A percentile compares a stretch with the other conserved stretches of the same genome.
phyloP scores from a whole-genome alignment of 768 basidiomycete genomes.

The Saitozyma sp. region DNA sequence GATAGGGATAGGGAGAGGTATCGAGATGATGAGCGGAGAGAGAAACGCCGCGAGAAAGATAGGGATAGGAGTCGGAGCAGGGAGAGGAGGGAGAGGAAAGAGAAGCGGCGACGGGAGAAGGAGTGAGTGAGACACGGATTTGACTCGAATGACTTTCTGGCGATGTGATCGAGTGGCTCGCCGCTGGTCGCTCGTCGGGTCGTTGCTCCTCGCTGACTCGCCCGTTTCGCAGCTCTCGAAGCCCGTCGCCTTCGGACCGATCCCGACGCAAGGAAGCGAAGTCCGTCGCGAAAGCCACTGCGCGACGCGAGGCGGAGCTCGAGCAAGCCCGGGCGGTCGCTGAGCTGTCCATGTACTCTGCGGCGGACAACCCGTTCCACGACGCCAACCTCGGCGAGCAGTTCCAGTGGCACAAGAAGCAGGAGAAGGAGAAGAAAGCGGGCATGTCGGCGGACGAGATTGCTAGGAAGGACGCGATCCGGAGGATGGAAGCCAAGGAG shows the following conservation, averaged over 20 bases:
- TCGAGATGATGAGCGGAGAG: constrained; percentile 35
- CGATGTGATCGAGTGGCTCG: no score
- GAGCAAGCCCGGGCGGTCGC: constrained; percentile 84
- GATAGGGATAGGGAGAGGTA: constrained; percentile 31
- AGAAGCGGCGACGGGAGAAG: constrained; percentile 54
- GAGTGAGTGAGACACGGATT: constrained; percentile 57
- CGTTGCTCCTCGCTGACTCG: neutral
- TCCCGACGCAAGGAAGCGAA: constrained; percentile 81
- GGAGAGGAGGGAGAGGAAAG: constrained; percentile 43
- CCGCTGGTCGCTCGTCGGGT: neutral
- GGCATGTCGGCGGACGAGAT: constrained; percentile 78
- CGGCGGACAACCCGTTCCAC: constrained; percentile 96
- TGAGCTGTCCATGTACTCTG: constrained; percentile 93
- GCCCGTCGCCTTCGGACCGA: constrained; percentile 69
- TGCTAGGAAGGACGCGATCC: constrained; percentile 71
- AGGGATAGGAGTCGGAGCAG: constrained; percentile 29
- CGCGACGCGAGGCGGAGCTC: constrained; percentile 49
- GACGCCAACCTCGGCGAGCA: constrained; percentile 94
- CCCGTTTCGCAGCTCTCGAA: constrained; percentile 51
- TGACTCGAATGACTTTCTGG: no score
- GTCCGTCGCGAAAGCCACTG: constrained; percentile 72
- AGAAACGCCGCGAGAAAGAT: constrained; percentile 52
- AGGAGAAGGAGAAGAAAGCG: constrained; percentile 88
- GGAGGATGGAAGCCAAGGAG: constrained; percentile 88
- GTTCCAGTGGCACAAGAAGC: constrained; percentile 99